Conservation (phyloP, 2,329 filamentous ascomycete species). For the Ophiocordyceps camponoti-leonardi region DNA sequence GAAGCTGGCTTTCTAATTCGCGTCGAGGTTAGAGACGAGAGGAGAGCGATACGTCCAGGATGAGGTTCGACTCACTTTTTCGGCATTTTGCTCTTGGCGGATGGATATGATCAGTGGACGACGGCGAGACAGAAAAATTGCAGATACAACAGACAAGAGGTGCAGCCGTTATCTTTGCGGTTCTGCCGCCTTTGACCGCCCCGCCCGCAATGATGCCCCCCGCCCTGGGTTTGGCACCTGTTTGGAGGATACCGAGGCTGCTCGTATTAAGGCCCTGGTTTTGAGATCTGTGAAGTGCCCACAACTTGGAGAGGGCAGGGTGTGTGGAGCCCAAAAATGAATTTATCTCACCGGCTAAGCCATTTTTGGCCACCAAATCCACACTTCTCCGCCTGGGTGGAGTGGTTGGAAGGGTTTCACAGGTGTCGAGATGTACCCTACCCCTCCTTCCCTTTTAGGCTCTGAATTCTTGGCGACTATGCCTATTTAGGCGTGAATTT, state of each 20-base stretch:
- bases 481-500: too few species aligned
- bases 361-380: too few species aligned
- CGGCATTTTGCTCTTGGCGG: conserved; percentile 6
- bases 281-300: too few species aligned
- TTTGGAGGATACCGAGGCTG: not conserved
- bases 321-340: too few species aligned
- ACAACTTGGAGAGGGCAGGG: too few species aligned
- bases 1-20: conserved; percentile 14
- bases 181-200: conserved; percentile 3
- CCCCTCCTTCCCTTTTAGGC: too few species aligned
- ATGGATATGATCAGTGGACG: not conserved
- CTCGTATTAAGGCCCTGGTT: too few species aligned
- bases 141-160: conserved; percentile 6
- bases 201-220: conserved; percentile 8
- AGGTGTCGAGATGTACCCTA: too few species aligned
- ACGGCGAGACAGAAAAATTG: conserved; percentile 1
- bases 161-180: conserved; percentile 6
- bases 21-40: not conserved
- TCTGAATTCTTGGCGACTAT: too few species aligned
- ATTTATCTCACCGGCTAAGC: too few species aligned
- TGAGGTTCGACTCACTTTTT: conserved; percentile 7
- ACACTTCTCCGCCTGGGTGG: too few species aligned
- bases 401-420: too few species aligned
- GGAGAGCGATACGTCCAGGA: not conserved
- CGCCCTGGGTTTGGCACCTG: conserved; percentile 5